Percentiles rank a stretch among this genome's conserved stretches.
Conservation (phyloP, 192 early-diverging fungal genomes). For the Backusella macrospora region DNA sequence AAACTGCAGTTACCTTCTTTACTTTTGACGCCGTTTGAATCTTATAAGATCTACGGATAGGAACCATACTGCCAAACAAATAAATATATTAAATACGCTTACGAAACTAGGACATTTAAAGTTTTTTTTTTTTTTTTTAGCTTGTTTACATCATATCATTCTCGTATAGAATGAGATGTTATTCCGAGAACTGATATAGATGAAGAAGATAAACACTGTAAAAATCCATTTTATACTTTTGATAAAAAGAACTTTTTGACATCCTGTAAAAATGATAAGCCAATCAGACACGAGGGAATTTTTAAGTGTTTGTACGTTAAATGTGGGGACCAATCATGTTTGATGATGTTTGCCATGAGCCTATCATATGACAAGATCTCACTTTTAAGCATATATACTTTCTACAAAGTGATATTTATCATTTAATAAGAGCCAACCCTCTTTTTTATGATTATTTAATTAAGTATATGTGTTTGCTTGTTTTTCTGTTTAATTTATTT, state of each 20-base stretch:
- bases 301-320: background rate
- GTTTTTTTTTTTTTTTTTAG: too few species aligned
- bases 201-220: background rate
- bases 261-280: background rate
- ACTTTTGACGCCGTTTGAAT: background rate
- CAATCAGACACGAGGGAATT: background rate
- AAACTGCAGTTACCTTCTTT: too few species aligned
- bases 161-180: too few species aligned
- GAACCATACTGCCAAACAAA: too few species aligned
- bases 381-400: background rate
- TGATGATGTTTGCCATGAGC: background rate
- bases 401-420: background rate
- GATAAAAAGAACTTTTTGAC: background rate
- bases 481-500: background rate
- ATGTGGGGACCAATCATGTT: slow-evolving; percentile 8
- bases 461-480: background rate
- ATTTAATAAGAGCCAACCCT: background rate
- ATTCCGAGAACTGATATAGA: too few species aligned
- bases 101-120: too few species aligned
- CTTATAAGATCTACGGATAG: background rate
- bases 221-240: background rate
- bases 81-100: too few species aligned
- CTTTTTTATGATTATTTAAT: background rate
- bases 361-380: slow-evolving; percentile 2
- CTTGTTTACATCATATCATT: too few species aligned